Evolutionary conservation across 352 stramenopile genomes (phyloP), one percentile per base, ranked within the genome.

Genomic region (Phytophthora tubulina): DNA sequence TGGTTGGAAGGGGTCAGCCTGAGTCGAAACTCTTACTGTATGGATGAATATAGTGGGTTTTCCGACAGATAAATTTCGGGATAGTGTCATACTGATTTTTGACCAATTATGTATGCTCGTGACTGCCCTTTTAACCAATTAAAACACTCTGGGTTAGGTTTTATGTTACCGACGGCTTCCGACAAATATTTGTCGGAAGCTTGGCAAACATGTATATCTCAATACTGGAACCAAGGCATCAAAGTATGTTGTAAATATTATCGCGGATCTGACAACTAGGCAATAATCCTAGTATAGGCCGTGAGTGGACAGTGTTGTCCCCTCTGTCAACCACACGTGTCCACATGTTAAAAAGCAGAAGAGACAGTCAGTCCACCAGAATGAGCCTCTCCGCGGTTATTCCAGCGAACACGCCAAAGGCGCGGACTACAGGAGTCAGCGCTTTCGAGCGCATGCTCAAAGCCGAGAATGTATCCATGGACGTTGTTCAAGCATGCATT

Each of bases 401-500:
- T 11, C 2, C 36, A 13, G 36, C 36, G 11, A 41, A 41, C 36
- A 41, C 36, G 36, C 36, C 0, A 11, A 41, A 41, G 11, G 36
- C 36, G 7, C 36, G 2, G 1, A 41, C 36, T 7, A 11, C 36
- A 3, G 36, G 36, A 7, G 11, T 13, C 7, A 11, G 36, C 36
- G 36, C 36, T 7, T 41, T 41, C 11, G 36, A 41, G 36, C 36
- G 2, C 36, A 41, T 41, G 36, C 36, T 41, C 7, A 41, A 41
- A 41, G 36, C 36, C 2, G 36, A 41, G 36, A 52, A 52, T 52
- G 21, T 52, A 6, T 35, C 8, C 45, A 52, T 52, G 45, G 45
- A 52, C 21, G 27, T 35, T 11, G 45, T 52, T 11, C 45, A n/a
- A 35, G 45, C 45, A 6, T 52, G 21, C 45, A 52, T 52, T 52